Evolutionary conservation across 441 rosid species (phyloP).

Genomic region (Gossypium laxum): DNA sequence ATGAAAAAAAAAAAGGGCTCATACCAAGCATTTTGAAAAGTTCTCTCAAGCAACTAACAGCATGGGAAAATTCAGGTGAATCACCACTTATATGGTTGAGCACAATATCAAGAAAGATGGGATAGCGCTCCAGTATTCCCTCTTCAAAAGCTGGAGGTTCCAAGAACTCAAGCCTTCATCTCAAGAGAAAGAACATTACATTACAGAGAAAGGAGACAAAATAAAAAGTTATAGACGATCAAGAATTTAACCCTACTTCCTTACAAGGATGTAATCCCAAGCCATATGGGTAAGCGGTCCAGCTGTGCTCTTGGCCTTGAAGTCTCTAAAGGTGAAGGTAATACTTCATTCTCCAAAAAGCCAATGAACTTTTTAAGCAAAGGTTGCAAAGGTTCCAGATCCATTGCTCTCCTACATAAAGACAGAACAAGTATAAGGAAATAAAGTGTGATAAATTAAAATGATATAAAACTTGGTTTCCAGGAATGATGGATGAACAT

Average conservation of each 20-base stretch:
- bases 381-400: slow-evolving; percentile 92
- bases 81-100: slow-evolving; percentile 85
- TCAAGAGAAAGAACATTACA: slow-evolving; percentile 20
- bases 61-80: slow-evolving; percentile 84
- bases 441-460: slow-evolving; percentile 8
- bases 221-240: slow-evolving; percentile 10
- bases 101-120: slow-evolving; percentile 86
- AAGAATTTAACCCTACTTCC: slow-evolving; percentile 31
- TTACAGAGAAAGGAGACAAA: not conserved
- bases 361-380: slow-evolving; percentile 71
- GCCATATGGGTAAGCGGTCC: slow-evolving; percentile 78
- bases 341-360: slow-evolving; percentile 70
- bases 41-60: slow-evolving; percentile 77
- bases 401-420: slow-evolving; percentile 63
- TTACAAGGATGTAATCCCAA: slow-evolving; percentile 92
- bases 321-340: slow-evolving; percentile 46
- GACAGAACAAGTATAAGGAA: slow-evolving; percentile 18
- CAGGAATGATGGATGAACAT: not conserved
- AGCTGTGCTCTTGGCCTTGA: slow-evolving; percentile 66
- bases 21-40: slow-evolving; percentile 94
- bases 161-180: slow-evolving; percentile 84
- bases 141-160: slow-evolving; percentile 97
- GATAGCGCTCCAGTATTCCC: slow-evolving; percentile 88
- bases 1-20: slow-evolving; percentile 12
- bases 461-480: not conserved